Conservation (phyloP, 768 basidiomycete genomes). For the Hydnomerulius pinastri region DNA sequence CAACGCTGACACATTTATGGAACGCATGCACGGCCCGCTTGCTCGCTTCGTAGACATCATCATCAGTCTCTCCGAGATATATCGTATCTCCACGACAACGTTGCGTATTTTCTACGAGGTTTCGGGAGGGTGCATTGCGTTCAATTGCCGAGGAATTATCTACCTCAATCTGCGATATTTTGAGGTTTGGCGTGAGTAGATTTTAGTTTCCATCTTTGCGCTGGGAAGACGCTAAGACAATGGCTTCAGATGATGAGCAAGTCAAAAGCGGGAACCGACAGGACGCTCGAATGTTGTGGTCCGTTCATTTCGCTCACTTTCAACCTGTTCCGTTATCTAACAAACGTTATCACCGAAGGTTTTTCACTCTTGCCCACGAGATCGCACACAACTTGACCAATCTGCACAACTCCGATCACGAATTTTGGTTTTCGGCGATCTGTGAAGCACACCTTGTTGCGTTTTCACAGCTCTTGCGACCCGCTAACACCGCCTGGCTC, state of each 20-base stretch:
- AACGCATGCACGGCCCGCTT: slow-evolving; percentile 49
- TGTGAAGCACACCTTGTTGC: slow-evolving; percentile 61
- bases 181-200: slow-evolving; percentile 73
- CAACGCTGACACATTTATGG: slow-evolving; percentile 47
- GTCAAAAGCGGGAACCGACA: slow-evolving; percentile 50
- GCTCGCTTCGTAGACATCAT: slow-evolving; percentile 72
- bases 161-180: slow-evolving; percentile 85
- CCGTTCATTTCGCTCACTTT: slow-evolving; percentile 11
- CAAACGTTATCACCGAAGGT: slow-evolving; percentile 46
- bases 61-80: slow-evolving; percentile 60
- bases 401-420: slow-evolving; percentile 83
- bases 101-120: slow-evolving; percentile 84
- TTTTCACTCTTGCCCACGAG: slow-evolving; percentile 86
- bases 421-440: slow-evolving; percentile 89
- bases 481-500: not conserved
- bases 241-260: slow-evolving; percentile 59
- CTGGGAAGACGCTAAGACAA: not conserved
- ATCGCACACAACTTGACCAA: slow-evolving; percentile 86
- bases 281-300: slow-evolving; percentile 82
- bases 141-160: slow-evolving; percentile 83
- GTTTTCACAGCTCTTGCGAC: slow-evolving; percentile 34
- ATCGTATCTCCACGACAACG: slow-evolving; percentile 64
- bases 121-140: slow-evolving; percentile 79
- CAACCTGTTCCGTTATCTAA: not conserved
- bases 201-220: not conserved